Base-by-base conservation (phyloP, 78 protist species). In the Tieghemostelium lacteum region DNA sequence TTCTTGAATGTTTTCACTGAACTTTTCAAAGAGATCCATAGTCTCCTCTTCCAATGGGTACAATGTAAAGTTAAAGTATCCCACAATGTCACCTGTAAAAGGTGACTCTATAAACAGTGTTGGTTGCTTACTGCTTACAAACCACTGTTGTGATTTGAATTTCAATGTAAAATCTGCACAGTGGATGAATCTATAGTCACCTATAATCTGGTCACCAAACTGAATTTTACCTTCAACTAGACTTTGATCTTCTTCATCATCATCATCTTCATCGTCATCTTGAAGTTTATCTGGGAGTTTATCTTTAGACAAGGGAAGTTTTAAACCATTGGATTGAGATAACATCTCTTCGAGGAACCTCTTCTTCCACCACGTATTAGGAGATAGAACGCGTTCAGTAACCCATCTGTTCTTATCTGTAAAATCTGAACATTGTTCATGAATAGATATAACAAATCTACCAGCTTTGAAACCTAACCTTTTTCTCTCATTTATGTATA, bases 51-150 rank as follows among this genome's bases (percentile, higher is more conserved):
- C 83, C 34, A 75, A 45, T 62, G 73, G 73, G 31, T 19, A 75
- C 57, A 83, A 24, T 33, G 91, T 54, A 33, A 66, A 83, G 60
- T 69, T 83, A 62, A 83, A 83, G 33, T 83, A 83, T 2, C 91
- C 91, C 14, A 83, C 62, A 0, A 83, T 26, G 2, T 83, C 91
- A 60, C 91, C 91, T 31, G 76, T 71, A 52, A 19, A 83, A 2
- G 77, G 91, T 14, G 66, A 83, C 8, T 64, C 76, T 34, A 45
- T 50, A 12, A 3, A 5, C 0, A 45, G 20, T 3, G 2, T 40
- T 17, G 28, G 40, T 22, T 71, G 45, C 16, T 16, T 42, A 14
- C 39, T 17, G 28, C 10, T 45, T 6, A 1, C 61, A 22, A 75
- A 36, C 75, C 73, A 83, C 22, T 42, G 29, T 28, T 60, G 20